Percentiles rank a stretch among this genome's conserved stretches.
Conservation (phyloP, 1,284 basidiomycete species). For the Apiotrichum veenhuisii region DNA sequence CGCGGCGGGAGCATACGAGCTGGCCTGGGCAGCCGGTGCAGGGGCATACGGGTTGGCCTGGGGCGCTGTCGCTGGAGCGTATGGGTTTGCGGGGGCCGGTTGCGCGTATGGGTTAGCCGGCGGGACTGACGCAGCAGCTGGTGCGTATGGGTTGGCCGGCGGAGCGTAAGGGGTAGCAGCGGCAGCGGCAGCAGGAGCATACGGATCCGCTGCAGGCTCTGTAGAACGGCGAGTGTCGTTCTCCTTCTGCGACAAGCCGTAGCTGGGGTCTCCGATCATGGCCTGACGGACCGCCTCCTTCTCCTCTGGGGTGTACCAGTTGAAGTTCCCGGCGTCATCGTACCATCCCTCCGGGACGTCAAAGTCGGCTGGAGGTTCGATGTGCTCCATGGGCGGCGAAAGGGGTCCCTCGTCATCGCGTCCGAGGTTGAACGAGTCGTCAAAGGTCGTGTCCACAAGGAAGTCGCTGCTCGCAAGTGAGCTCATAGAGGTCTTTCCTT, state of each 20-base stretch:
- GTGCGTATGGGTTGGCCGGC: background rate
- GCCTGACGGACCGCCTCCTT: conserved; percentile 34
- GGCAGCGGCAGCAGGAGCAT: background rate
- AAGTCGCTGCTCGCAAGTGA: conserved; percentile 26
- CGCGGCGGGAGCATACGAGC: conserved; percentile 29
- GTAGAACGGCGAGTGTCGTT: conserved; percentile 6
- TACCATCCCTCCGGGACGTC: conserved; percentile 46
- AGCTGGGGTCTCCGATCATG: conserved; percentile 26
- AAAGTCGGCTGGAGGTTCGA: conserved; percentile 19
- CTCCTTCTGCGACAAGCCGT: background rate
- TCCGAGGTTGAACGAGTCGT: conserved; percentile 27
- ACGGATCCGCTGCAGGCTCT: background rate
- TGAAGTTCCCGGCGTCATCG: conserved; percentile 38
- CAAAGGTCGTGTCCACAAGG: conserved; percentile 37
- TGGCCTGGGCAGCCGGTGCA: conserved; percentile 2
- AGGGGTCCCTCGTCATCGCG: background rate
- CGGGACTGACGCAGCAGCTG: background rate
- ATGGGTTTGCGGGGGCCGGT: conserved; percentile 1
- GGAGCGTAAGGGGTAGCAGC: background rate
- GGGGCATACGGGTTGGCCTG: conserved; percentile 15
- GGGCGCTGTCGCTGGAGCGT: conserved; percentile 1
- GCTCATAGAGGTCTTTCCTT: conserved; percentile 7
- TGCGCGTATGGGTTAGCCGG: background rate
- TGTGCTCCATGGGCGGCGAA: background rate
- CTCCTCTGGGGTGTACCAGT: conserved; percentile 46